phyloP scores from a whole-genome alignment of 768 basidiomycete species.

The Imleria badia region DNA sequence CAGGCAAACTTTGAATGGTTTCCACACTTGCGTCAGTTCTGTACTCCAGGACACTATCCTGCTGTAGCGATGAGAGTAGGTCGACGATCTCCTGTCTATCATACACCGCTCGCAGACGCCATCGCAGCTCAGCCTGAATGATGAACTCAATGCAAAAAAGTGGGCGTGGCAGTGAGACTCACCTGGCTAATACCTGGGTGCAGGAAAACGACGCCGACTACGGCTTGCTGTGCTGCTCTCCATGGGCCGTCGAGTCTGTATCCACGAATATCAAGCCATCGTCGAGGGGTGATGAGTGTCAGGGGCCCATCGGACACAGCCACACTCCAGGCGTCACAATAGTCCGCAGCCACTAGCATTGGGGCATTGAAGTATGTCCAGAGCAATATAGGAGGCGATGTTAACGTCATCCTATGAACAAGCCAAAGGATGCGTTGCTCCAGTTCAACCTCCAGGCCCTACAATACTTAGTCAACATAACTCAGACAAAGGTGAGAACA shows the following conservation, averaged over 20 bases:
- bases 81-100: conserved; percentile 75
- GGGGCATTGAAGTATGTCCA: conserved; percentile 65
- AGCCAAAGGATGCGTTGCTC: conserved; percentile 31
- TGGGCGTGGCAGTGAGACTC: conserved; percentile 18
- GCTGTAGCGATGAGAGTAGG: conserved; percentile 50
- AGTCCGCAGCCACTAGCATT: conserved; percentile 55
- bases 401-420: conserved; percentile 44
- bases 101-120: conserved; percentile 70
- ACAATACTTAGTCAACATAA: conserved; percentile 5
- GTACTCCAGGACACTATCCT: conserved; percentile 48
- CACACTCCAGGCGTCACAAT: conserved; percentile 57
- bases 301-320: conserved; percentile 43
- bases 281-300: conserved; percentile 59
- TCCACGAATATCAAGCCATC: conserved; percentile 79
- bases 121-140: conserved; percentile 62
- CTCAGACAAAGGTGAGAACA: conserved; percentile 12
- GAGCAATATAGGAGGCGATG: conserved; percentile 55
- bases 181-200: conserved; percentile 78
- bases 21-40: conserved; percentile 9
- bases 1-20: conserved; percentile 15
- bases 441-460: conserved; percentile 15
- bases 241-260: conserved; percentile 58
- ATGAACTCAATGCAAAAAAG: conserved; percentile 7
- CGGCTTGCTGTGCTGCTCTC: conserved; percentile 69
- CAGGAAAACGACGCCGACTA: conserved; percentile 63